Evolutionary conservation across 805 yeast species (phyloP).

Genomic region (Ogataea paradorogensis): DNA sequence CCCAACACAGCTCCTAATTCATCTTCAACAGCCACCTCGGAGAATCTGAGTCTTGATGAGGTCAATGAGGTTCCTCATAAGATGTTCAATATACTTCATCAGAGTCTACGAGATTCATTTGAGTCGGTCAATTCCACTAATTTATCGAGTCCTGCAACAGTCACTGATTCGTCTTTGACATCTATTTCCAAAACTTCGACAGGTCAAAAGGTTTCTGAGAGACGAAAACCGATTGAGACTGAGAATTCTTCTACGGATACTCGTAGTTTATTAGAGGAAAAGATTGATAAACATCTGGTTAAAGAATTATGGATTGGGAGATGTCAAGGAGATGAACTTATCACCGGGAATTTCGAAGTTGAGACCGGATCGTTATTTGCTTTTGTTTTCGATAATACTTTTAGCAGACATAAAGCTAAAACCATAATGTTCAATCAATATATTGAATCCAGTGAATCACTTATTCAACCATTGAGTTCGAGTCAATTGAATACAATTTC

Average conservation of each 20-base stretch:
- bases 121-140: conserved; percentile 19
- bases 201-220: not conserved
- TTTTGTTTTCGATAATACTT: conserved; percentile 87
- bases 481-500: conserved; percentile 12
- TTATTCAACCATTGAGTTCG: conserved; percentile 4
- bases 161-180: not conserved
- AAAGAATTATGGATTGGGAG: conserved; percentile 54
- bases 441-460: conserved; percentile 18
- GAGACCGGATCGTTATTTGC: conserved; percentile 71
- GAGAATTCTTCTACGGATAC: conserved; percentile 34
- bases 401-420: conserved; percentile 80
- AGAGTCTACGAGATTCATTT: conserved; percentile 19
- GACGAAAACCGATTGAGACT: conserved; percentile 16
- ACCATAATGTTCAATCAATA: conserved; percentile 66
- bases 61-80: conserved; percentile 32
- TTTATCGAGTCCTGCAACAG: conserved; percentile 2
- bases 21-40: conserved; percentile 17
- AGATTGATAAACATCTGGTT: conserved; percentile 51
- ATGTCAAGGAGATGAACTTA: conserved; percentile 57
- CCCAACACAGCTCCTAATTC: conserved; percentile 17
- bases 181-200: conserved; percentile 1
- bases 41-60: conserved; percentile 26
- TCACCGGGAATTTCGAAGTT: conserved; percentile 61
- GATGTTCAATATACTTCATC: conserved; percentile 24
- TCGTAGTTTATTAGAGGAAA: conserved; percentile 43